Percentiles rank a stretch among this genome's conserved stretches.
Conservation (phyloP, 2,329 filamentous ascomycete genomes). For the Eurotiales sp. region DNA sequence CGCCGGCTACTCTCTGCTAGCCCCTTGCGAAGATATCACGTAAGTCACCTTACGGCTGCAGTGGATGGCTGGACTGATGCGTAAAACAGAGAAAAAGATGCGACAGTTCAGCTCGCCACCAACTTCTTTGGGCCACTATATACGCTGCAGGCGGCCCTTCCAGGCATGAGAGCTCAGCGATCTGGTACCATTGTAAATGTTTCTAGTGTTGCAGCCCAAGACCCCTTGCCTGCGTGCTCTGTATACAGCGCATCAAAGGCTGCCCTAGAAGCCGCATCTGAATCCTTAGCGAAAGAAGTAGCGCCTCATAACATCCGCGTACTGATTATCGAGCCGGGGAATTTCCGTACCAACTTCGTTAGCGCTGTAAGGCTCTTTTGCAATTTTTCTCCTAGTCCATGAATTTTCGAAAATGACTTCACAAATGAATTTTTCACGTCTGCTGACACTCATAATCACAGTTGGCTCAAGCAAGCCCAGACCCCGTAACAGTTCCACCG, state of each 20-base stretch:
- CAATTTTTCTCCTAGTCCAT: too few species aligned
- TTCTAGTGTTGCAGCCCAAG: not conserved
- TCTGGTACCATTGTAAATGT: slow-evolving; percentile 1
- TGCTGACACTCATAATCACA: not conserved
- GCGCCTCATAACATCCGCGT: slow-evolving; percentile 24
- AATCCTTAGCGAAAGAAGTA: slow-evolving; percentile 22
- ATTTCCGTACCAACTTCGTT: slow-evolving; percentile 24
- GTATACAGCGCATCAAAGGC: slow-evolving; percentile 1
- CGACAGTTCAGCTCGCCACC: not conserved
- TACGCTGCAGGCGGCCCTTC: not conserved
- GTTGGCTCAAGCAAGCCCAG: not conserved
- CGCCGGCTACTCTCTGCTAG: not conserved
- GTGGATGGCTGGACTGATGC: not conserved
- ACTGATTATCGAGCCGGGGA: slow-evolving; percentile 24
- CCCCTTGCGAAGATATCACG: not conserved
- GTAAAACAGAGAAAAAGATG: not conserved
- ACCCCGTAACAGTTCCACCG: not conserved
- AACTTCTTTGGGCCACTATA: not conserved
- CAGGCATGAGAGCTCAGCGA: not conserved
- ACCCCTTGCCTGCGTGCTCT: not conserved
- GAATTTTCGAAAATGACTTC: too few species aligned
- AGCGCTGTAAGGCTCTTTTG: not conserved
- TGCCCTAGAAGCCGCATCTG: slow-evolving; percentile 18
- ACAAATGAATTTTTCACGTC: not conserved
- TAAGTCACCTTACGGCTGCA: not conserved